Base-by-base conservation (phyloP, 148 eudicot species). In the Fallopia convolvulus region DNA sequence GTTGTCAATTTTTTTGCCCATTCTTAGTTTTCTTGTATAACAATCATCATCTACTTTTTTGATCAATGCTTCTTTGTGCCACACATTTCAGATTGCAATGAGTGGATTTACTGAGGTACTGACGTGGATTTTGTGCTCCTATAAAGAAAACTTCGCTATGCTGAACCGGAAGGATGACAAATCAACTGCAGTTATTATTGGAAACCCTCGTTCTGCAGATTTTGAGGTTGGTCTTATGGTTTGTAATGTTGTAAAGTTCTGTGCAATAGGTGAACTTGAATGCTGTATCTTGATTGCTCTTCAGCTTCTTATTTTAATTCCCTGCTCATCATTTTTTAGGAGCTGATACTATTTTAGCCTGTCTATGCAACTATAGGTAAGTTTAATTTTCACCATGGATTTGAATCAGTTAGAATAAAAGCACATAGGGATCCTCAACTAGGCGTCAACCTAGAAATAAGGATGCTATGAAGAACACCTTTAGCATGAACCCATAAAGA, bases 191-290 rank as follows among this genome's bases (percentile, higher is more conserved):
- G 99, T 91, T 76, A 83, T 87, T 21, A 87, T 88, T 79, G 94
- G 84, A 68, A 95, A 95, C 85, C 99, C 99, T 18, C 97, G 99
- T 32, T 87, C 99, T 76, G 79, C 99, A 70, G 99, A 95, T 86
- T 92, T 91, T 86, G 99, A 95, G 99, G 99, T 92, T 84, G 76
- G 89, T 82, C 76, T 74, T 55, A 49, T 26, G 13, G 8, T 10
- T 50, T 41, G 18, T 65, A 17, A 3, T 78, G 12, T 48, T 39
- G 42, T 36, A 6, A 68, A 30, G 2, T 68, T 21, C 17, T 68
- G 21, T 68, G 42, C 44, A 68, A 36, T 15, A 68, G 20, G 44
- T 36, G 21, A 36, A 36, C 46, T 68, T 68, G 21, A 68, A 7
- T 68, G 20, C 9, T 39, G 3, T 68, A 36, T 36, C 20, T 6